Evolutionary conservation across 345 rosid genomes (phyloP), one percentile per base, ranked within the genome.

Genomic region (Anacardium occidentale): DNA sequence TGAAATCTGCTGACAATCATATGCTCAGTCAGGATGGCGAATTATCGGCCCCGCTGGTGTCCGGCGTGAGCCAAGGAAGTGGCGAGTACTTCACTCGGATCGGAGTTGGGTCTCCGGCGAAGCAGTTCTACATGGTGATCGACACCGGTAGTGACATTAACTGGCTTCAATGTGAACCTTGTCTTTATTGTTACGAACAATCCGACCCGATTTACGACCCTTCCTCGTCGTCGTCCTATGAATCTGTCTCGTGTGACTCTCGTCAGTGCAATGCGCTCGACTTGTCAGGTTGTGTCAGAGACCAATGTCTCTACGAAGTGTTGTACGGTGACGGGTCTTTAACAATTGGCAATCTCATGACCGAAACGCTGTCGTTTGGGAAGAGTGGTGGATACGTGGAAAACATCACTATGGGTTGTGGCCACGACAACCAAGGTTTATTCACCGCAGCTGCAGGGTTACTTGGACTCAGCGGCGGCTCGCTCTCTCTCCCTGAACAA

Each of bases 291-390:
- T 93, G 98, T 64, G 80, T 82, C 2, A 59, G 75, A 6, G 79
- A 79, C 47, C 79, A 66, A 54, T 91, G 98, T 29, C 77, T 85
- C 13, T 93, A 93, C 60, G 90, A 89, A 79, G 97, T 90, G 5
- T 81, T 85, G 20, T 93, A 93, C 85, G 97, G 97, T 0, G 98
- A 93, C 54, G 98, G 98, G 13, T 93, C 98, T 12, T 93, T 77
- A 78, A 91, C 97, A 0, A 80, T 80, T 18, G 98, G 98, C 5
- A 82, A 85, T 3, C 87, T 82, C 78, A 83, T 86, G 0, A 82
- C 89, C 14, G 98, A 91, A 67, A 81, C 93, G 73, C 59, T 93
- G 82, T 78, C 97, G 75, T 87, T 93, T 70, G 91, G 91, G 0
- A 62, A 48, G 59, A 83, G 87, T 10, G 86, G 87, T 10, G 86